Base-by-base conservation (phyloP, 352 stramenopile species). In the Phytophthora capsici region DNA sequence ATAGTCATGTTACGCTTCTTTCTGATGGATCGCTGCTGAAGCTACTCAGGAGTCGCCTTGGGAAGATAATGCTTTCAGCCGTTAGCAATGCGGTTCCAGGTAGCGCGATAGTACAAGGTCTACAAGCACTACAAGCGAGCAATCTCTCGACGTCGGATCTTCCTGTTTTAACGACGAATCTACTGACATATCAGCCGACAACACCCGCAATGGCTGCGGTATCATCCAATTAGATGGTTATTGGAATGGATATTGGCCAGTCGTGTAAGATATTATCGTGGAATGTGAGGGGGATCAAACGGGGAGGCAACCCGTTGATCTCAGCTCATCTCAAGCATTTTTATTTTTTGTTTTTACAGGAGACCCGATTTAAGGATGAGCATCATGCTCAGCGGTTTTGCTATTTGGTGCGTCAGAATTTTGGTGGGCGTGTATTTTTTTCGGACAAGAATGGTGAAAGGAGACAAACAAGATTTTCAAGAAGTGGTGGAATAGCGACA, bases 301-400 rank as follows among this genome's bases (percentile, higher is more conserved):
- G 26, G n/a, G 19, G 40, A 12, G 40, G 17, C 3, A 17, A 46
- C 16, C 6, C 9, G 4, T 26, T 46, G n/a, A 46, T 46, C 16
- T 46, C 40, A 14, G 2, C 16, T 4, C 40, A 46, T n/a, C 17
- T 46, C n/a, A 46, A 46, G 40, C 17, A 46, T 20, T 46, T 6
- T 25, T 46, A 46, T 25, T 46, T 23, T 46, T 46, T n/a, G n/a
- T 46, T 17, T 46, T 26, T 46, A 14, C 40, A 46, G 26, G 40
- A 28, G 26, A 46, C 40, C 5, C 6, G 40, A 25, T 46, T 46
- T 20, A 46, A 46, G 17, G 17, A 46, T 26, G 7, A 46, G 6
- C 16, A 46, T 13, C n/a, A 46, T 5, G 40, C 19, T 4, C 6
- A 46, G 17, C n/a, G 40, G 13, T 46, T 46, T 23, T 26, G 10